phyloP scores from a whole-genome alignment of 805 yeast genomes.

The Kodamaea leandrae region DNA sequence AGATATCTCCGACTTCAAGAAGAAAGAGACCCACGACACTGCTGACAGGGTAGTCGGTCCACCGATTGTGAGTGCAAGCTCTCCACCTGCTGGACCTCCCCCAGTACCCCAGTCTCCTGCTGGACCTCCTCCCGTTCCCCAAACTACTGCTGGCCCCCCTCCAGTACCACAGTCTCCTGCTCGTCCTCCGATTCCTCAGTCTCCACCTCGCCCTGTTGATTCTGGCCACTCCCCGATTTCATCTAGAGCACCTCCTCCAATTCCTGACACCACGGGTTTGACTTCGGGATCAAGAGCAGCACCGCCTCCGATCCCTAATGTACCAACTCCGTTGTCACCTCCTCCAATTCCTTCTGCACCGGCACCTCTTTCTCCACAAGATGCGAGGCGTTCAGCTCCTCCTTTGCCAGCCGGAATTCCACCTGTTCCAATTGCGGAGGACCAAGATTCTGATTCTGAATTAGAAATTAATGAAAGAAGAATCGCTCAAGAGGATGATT shows the following conservation, averaged over 20 bases:
- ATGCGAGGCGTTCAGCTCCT: conserved; percentile 13
- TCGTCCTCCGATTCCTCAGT: neutral
- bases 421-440: conserved; percentile 7
- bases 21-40: neutral
- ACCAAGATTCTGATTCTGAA: neutral
- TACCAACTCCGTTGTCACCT: neutral
- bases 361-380: conserved; percentile 17
- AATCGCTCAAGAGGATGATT: conserved; percentile 8
- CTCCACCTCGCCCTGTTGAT: too few species aligned
- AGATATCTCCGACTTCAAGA: conserved; percentile 33
- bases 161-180: conserved; percentile 9
- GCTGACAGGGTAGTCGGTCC: neutral
- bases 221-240: neutral
- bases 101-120: conserved; percentile 2
- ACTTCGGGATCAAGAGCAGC: conserved; percentile 5
- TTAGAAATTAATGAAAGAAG: conserved; percentile 4
- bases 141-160: conserved; percentile 14
- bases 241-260: conserved; percentile 8
- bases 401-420: conserved; percentile 9
- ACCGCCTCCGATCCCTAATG: conserved; percentile 8
- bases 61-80: too few species aligned
- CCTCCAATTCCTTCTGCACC: conserved; percentile 12
- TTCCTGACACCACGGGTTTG: conserved; percentile 7
- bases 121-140: conserved; percentile 14
- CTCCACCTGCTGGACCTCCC: neutral